Base-by-base conservation (phyloP, 306 rosid genomes). In the Lupinus albus region DNA sequence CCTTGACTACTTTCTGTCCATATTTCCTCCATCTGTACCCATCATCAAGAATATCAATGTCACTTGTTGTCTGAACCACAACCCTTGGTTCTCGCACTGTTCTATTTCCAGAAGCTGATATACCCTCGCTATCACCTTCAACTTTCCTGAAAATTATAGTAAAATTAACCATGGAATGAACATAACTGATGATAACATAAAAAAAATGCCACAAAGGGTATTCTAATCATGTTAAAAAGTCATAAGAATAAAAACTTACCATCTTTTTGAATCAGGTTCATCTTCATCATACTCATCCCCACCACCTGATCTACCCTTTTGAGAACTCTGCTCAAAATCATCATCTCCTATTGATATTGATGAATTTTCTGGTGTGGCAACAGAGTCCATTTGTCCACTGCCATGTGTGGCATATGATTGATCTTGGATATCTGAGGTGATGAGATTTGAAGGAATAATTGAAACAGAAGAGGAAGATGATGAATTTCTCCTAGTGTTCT, bases 51-150 rank as follows among this genome's bases (percentile, higher is more conserved):
- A 91, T 91, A 80, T 91, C 97, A 46, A 91, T 91, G 59, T 91
- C 97, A 76, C 97, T 92, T 3, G 96, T 92, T 56, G 97, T 92
- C 73, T 92, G 97, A 57, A 92, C 97, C 0, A 92, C 96, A 54
- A 92, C 95, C 78, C 97, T 87, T 11, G 97, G 97, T 67, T 92
- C 97, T 79, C 97, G 87, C 76, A 92, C 97, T 8, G 97, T 87
- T 78, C 96, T 86, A 51, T 85, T 87, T 11, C 95, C 96, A 39
- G 83, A 59, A 2, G 80, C 90, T 2, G 97, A 89, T 7, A 89
- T 76, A 0, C 89, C 85, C 84, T 89, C 96, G 53, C 66, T 92
- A 44, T 92, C 97, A 65, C 80, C 90, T 45, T 86, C 96, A 36
- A 62, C 72, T 79, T 76, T 85, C 96, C 97, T 92, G 77, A 1